Percentiles rank a stretch among this genome's conserved stretches.
These are phyloP conservation scores for Clonostachys sp. DNA, from an alignment of 2,329 filamentous ascomycete genomes.

Conservation along the genomic window DNA sequence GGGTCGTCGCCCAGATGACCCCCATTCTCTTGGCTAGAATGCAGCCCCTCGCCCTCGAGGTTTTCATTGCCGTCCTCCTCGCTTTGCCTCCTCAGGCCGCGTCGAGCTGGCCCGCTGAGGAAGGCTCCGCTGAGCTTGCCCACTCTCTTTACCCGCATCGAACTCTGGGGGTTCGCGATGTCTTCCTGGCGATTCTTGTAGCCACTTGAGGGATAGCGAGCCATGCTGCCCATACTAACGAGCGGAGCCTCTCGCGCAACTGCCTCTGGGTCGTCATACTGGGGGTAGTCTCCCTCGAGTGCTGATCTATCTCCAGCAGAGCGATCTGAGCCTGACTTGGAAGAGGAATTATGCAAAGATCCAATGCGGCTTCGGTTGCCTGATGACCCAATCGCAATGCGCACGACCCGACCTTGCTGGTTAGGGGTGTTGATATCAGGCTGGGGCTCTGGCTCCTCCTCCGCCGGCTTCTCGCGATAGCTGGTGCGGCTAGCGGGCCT, in stretches of 20 bases:
- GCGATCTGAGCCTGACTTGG: constrained; percentile 24
- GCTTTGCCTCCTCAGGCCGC: constrained; percentile 64
- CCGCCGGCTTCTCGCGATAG: constrained; percentile 32
- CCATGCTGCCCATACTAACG: constrained; percentile 9
- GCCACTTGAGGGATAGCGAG: constrained; percentile 37
- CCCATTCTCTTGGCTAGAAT: constrained; percentile 35
- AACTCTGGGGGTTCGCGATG: constrained; percentile 62
- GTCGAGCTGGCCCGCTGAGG: constrained; percentile 72
- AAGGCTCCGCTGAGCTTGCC: constrained; percentile 74
- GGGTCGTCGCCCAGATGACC: constrained; percentile 30
- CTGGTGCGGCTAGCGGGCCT: constrained; percentile 29
- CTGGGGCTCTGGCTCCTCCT: constrained; percentile 27
- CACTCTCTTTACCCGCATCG: constrained; percentile 72
- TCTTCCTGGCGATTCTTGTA: constrained; percentile 53
- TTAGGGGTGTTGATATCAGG: constrained; percentile 49
- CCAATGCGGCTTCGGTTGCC: constrained; percentile 27
- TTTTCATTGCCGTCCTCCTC: constrained; percentile 57
- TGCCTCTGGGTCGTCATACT: constrained; percentile 38
- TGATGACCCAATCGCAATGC: constrained; percentile 50
- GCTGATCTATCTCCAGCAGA: constrained; percentile 24
- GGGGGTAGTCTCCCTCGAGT: constrained; percentile 27
- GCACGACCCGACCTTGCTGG: constrained; percentile 46
- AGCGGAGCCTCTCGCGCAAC: constrained; percentile 40
- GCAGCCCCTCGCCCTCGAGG: constrained; percentile 32
- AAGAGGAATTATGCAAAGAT: constrained; percentile 28